Evolutionary conservation across 495 filamentous ascomycete species (phyloP), one percentile per base, ranked within the genome.

Genomic region (Lichenothelia convexa): DNA sequence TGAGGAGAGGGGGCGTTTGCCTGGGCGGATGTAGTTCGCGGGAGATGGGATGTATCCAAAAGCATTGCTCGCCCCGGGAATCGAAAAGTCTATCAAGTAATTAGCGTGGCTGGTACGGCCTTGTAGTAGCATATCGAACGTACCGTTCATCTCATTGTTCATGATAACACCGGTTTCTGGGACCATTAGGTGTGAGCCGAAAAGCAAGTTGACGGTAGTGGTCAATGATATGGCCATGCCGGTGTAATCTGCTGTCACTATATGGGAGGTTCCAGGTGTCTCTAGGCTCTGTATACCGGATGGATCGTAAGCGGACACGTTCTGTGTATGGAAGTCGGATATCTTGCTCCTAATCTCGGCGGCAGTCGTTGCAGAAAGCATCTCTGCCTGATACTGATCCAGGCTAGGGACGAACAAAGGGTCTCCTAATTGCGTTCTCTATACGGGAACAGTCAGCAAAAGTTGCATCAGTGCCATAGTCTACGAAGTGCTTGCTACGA

Each of bases 71-170:
- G 62, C 60, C 12, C 68, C 68, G 2, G 84, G 84, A 35, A 85
- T 79, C n/a, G 70, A 77, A 61, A 87, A 86, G 41, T 73, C 68
- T n/a, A n/a, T n/a, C n/a, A n/a, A n/a, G n/a, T n/a, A n/a, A n/a
- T n/a, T n/a, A n/a, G n/a, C n/a, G n/a, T n/a, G n/a, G n/a, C n/a
- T n/a, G n/a, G n/a, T n/a, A n/a, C n/a, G n/a, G n/a, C n/a, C n/a
- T n/a, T n/a, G n/a, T n/a, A n/a, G n/a, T n/a, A n/a, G n/a, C n/a
- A n/a, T n/a, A n/a, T n/a, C n/a, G n/a, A n/a, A n/a, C n/a, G n/a
- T n/a, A n/a, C n/a, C n/a, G 50, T 93, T 80, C 85, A 93, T 93
- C 50, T 93, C 81, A 49, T 93, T 73, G 53, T 94, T 94, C 73
- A 87, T 79, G 32, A 92, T 80, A 34, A 93, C 69, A 21, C 75